These are phyloP conservation scores for Chenopodium berlandieri DNA, from an alignment of 148 eudicot species.

Conservation along the genomic window DNA sequence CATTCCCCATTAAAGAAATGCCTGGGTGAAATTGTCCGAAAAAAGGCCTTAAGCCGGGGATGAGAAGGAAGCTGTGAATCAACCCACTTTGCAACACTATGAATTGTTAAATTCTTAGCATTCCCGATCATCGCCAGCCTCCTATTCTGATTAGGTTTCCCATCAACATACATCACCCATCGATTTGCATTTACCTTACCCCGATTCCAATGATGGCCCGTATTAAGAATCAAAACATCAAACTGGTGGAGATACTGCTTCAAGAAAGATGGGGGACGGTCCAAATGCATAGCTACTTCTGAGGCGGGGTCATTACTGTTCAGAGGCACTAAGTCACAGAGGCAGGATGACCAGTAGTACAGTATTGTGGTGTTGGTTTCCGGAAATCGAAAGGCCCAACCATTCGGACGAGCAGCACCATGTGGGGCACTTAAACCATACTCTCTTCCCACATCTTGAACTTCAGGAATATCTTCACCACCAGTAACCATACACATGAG, in stretches of 20 bases:
- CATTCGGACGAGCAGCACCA: conserved; percentile 52
- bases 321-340: conserved; percentile 47
- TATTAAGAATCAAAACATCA: conserved; percentile 57
- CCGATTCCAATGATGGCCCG: conserved; percentile 68
- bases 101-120: conserved; percentile 53
- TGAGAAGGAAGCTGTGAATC: conserved; percentile 45
- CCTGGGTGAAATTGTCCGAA: conserved; percentile 59
- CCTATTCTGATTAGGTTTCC: conserved; percentile 41
- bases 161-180: conserved; percentile 60
- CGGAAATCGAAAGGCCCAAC: conserved; percentile 58
- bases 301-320: conserved; percentile 32
- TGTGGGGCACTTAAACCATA: conserved; percentile 39
- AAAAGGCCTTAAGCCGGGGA: conserved; percentile 49
- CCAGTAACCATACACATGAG: conserved; percentile 70
- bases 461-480: conserved; percentile 47
- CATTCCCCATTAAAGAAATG: conserved; percentile 66
- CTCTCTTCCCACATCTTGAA: conserved; percentile 45
- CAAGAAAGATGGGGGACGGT: conserved; percentile 53
- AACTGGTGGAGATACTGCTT: conserved; percentile 33
- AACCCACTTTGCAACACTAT: conserved; percentile 45
- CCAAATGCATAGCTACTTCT: conserved; percentile 60
- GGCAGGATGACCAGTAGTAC: conserved; percentile 57
- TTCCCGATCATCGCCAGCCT: conserved; percentile 46
- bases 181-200: conserved; percentile 54
- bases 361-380: conserved; percentile 62